These are phyloP conservation scores for Colletotrichum lini DNA, from an alignment of 2,329 filamentous ascomycete genomes.

Conservation along the genomic window DNA sequence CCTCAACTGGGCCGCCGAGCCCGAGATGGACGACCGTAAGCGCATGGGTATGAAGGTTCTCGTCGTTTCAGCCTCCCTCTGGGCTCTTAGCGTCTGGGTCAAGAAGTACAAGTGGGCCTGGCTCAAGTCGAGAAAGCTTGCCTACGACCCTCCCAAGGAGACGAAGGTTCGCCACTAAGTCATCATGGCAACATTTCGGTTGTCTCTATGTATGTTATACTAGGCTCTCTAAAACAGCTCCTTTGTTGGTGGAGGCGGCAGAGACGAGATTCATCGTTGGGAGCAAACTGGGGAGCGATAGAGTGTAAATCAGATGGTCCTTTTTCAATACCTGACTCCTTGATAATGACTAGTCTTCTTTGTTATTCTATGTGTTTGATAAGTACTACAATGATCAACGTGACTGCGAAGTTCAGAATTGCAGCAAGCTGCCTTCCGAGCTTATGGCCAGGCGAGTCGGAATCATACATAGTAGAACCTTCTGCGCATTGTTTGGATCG, in stretches of 20 bases:
- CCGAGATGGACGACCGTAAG: conserved; percentile 99
- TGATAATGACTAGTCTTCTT: conserved; percentile 41
- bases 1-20: conserved; percentile 98
- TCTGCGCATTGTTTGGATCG: background rate
- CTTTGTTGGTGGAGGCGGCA: conserved; percentile 59
- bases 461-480: background rate
- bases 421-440: no score
- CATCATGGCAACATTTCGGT: conserved; percentile 44
- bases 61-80: conserved; percentile 82
- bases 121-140: conserved; percentile 95
- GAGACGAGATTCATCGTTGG: conserved; percentile 44
- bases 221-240: conserved; percentile 55
- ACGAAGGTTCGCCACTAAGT: conserved; percentile 63
- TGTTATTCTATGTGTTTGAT: background rate
- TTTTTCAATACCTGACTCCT: conserved; percentile 56
- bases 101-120: conserved; percentile 99
- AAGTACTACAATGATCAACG: background rate
- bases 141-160: conserved; percentile 83
- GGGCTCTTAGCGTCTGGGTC: conserved; percentile 93
- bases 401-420: background rate
- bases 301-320: conserved; percentile 67
- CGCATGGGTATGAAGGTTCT: conserved; percentile 99
- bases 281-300: conserved; percentile 50
- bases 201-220: conserved; percentile 49
- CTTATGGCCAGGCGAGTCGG: background rate